Evolutionary conservation across 1,139 yeast species (phyloP), one percentile per base, ranked within the genome.

Genomic region (Suhomyces kunorum): DNA sequence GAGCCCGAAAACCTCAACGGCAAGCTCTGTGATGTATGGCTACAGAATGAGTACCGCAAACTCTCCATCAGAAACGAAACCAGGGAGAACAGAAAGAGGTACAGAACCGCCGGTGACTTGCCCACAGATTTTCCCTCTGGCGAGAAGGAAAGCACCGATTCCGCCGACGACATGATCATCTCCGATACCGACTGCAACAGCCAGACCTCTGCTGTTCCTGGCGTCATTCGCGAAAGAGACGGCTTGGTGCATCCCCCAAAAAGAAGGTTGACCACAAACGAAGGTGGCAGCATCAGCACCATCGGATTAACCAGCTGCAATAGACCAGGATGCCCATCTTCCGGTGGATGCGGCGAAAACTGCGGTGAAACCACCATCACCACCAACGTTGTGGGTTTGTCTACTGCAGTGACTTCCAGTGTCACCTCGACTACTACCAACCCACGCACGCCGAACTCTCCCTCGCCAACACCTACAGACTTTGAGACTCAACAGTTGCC

Each of bases 401-500:
- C 32, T 13, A 9, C 28, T 18, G 24, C n/a, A 24, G 18, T 24
- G 7, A 28, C 30, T 6, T 9, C 19, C 14, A 23, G 15, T 22
- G 20, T 17, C 6, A n/a, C 27, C n/a, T 16, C 40, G n/a, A 13
- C 13, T 12, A 29, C 17, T 18, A 22, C 32, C 13, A 33, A 44
- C 17, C 69, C 69, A 18, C 55, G 68, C 28, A 64, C 70, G 1
- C 68, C 71, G 1, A 62, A 61, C 38, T 63, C 69, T 2, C 69
- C 68, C 9, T 53, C 69, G 0, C 66, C 58, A 34, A 64, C 74
- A 7, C 74, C 75, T 0, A 64, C 71, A 8, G 76, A 69, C 38
- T 53, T 63, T 14, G 72, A 66, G 31, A 60, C 66, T 2, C 73
- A 66, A 39, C 80, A 71, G 44, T 63, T 78, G 14, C 85, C 85